These are phyloP conservation scores for Plectranthus barbatus DNA, from an alignment of 257 asterid species.

Conservation along the genomic window DNA sequence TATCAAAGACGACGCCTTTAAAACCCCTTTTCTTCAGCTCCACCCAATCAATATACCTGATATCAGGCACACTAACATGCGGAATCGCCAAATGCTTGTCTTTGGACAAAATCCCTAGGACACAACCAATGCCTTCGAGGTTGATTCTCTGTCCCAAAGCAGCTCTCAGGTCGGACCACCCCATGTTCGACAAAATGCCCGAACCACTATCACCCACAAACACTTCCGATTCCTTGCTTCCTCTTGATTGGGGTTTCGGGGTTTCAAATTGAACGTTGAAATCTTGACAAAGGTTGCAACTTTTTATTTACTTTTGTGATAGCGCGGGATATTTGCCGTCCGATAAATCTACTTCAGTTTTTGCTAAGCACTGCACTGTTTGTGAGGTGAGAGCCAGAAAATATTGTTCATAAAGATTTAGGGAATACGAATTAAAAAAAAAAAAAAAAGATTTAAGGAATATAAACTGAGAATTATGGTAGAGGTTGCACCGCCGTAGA, in stretches of 20 bases:
- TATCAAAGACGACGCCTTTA: slow-evolving; percentile 83
- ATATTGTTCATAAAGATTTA: too few species aligned
- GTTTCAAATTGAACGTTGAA: slow-evolving; percentile 14
- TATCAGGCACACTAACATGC: slow-evolving; percentile 64
- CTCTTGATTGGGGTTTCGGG: slow-evolving; percentile 1
- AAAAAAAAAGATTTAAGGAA: not conserved
- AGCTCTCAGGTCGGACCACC: slow-evolving; percentile 71
- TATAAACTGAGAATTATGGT: too few species aligned
- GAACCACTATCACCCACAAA: slow-evolving; percentile 5
- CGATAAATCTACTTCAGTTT: too few species aligned
- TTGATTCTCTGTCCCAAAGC: slow-evolving; percentile 87
- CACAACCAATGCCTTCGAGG: slow-evolving; percentile 53
- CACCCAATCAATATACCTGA: slow-evolving; percentile 72
- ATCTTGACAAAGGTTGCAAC: too few species aligned
- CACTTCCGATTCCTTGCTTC: not conserved
- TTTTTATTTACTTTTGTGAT: too few species aligned
- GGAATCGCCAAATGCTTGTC: slow-evolving; percentile 65
- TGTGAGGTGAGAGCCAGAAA: too few species aligned
- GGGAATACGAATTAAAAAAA: too few species aligned
- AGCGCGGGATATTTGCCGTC: too few species aligned
- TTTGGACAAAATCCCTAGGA: slow-evolving; percentile 46
- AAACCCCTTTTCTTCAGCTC: slow-evolving; percentile 78
- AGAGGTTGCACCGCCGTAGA: too few species aligned
- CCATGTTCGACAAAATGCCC: slow-evolving; percentile 47
- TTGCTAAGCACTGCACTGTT: too few species aligned